phyloP scores from a whole-genome alignment of 2,329 filamentous ascomycete genomes.

The Fusarium sp. region DNA sequence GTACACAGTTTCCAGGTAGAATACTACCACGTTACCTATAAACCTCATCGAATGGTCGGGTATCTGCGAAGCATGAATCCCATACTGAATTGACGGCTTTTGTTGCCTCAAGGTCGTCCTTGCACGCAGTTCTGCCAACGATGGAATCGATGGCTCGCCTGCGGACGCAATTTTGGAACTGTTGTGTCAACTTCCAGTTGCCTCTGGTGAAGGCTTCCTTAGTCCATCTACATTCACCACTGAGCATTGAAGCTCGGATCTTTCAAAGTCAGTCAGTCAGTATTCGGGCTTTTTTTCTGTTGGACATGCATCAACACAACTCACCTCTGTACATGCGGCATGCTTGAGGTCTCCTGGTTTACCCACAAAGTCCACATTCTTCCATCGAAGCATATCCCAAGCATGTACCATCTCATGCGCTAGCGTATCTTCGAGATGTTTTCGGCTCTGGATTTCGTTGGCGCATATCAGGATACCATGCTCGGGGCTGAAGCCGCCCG shows the following conservation, averaged over 20 bases:
- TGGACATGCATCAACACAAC: slow-evolving; percentile 10
- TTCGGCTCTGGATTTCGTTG: slow-evolving; percentile 84
- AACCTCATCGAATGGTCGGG: slow-evolving; percentile 95
- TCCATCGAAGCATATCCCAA: slow-evolving; percentile 92
- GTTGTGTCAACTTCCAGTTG: slow-evolving; percentile 90
- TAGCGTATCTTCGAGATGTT: slow-evolving; percentile 91
- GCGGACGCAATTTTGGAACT: slow-evolving; percentile 93
- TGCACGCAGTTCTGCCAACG: slow-evolving; percentile 80
- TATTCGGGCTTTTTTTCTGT: not conserved
- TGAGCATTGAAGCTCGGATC: slow-evolving; percentile 93
- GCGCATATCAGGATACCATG: slow-evolving; percentile 93
- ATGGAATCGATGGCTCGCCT: slow-evolving; percentile 84
- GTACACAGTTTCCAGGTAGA: slow-evolving; percentile 37
- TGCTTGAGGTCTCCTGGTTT: slow-evolving; percentile 78
- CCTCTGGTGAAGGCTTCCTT: slow-evolving; percentile 86
- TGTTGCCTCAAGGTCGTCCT: slow-evolving; percentile 85
- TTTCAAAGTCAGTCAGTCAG: slow-evolving; percentile 51
- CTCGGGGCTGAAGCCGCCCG: slow-evolving; percentile 86
- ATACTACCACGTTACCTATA: slow-evolving; percentile 70
- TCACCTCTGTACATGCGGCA: slow-evolving; percentile 92
- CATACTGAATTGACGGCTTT: slow-evolving; percentile 97
- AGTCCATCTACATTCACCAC: slow-evolving; percentile 91
- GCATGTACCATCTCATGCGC: slow-evolving; percentile 99
- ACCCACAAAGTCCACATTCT: slow-evolving; percentile 79
- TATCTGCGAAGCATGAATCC: slow-evolving; percentile 96